Conservation (phyloP, 2,329 filamentous ascomycete species). For the Alternaria triticina region DNA sequence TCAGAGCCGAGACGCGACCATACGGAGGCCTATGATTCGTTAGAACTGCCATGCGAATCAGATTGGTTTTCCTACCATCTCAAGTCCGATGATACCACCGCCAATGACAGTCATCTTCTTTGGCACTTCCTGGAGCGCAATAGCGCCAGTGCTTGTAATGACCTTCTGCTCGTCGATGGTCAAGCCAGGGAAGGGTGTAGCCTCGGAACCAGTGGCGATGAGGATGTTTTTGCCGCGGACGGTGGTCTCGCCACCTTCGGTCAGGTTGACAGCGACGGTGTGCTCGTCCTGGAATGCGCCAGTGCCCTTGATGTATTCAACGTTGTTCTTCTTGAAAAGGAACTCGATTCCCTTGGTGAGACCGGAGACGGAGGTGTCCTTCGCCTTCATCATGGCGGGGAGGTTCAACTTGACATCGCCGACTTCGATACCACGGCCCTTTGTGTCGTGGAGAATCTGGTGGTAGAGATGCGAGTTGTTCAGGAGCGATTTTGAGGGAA, state of each 20-base stretch:
- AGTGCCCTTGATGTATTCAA: constrained; percentile 95
- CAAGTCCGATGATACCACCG: constrained; percentile 96
- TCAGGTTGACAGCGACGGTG: constrained; percentile 87
- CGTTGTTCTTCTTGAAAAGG: constrained; percentile 98
- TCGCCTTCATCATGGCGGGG: constrained; percentile 95
- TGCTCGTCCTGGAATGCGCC: constrained; percentile 87
- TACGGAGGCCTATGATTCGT: constrained; percentile 70
- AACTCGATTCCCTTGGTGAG: constrained; percentile 98
- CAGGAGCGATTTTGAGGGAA: constrained; percentile 98
- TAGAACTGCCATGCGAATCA: constrained; percentile 22
- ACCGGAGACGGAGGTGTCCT: constrained; percentile 86
- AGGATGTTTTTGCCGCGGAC: constrained; percentile 95
- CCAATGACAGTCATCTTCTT: constrained; percentile 98
- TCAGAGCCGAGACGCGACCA: constrained; percentile 94
- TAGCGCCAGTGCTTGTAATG: constrained; percentile 93
- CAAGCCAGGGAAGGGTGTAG: constrained; percentile 94
- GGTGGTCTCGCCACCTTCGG: constrained; percentile 88
- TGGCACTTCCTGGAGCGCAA: constrained; percentile 86
- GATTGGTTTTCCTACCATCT: constrained; percentile 71
- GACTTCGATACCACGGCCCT: constrained; percentile 96
- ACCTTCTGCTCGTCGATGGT: constrained; percentile 98
- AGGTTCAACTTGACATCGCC: constrained; percentile 97
- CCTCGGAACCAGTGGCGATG: constrained; percentile 94
- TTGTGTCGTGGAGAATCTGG: constrained; percentile 94
- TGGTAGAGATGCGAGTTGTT: constrained; percentile 99